Base-by-base conservation (phyloP, 257 asterid genomes). In the Solanum ossicruentum region DNA sequence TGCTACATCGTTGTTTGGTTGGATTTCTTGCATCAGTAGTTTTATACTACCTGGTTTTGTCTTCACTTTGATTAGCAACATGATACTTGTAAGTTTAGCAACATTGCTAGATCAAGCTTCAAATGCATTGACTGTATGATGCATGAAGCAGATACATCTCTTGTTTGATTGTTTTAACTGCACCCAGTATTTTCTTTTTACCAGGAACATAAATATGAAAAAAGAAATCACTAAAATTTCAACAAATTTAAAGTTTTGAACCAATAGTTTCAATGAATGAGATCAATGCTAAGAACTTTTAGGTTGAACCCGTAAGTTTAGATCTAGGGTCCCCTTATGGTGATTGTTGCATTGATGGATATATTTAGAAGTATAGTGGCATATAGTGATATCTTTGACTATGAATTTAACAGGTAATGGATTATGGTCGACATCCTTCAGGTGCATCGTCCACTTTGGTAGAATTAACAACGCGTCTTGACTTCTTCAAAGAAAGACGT, bases 401-500 rank as follows among this genome's bases (percentile, higher is more conserved):
- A 10, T 78, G 32, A 47, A 47, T 72, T 39, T 57, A 67, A 47
- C 91, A 93, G 99, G 92, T 54, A 81, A 84, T 85, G 86, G 97
- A 93, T 84, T 88, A 91, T 86, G 88, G 87, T n/a, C 91, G 92
- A 56, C 92, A 92, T 84, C 93, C 90, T 70, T 69, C 93, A 63
- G 90, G 92, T 80, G 90, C 97, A 39, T 91, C 99, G 32, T 92
- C 98, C 15, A 93, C 98, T 69, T 83, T 96, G 92, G 92, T 96
- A 61, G 99, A 96, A 88, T 84, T 96, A 87, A 96, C 98, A 12
- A 87, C 98, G 8, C 99, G 98, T 36, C 95, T 96, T 15, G 98
- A 93, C 86, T 96, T 94, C 91, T 96, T 96, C 89, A 96, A 94
- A 92, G 99, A 96, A 83, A 86, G 99, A 84, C 92, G 99, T 82